Conservation (phyloP, 371 early-diverging fungal species). For the Mortierella sp. region DNA sequence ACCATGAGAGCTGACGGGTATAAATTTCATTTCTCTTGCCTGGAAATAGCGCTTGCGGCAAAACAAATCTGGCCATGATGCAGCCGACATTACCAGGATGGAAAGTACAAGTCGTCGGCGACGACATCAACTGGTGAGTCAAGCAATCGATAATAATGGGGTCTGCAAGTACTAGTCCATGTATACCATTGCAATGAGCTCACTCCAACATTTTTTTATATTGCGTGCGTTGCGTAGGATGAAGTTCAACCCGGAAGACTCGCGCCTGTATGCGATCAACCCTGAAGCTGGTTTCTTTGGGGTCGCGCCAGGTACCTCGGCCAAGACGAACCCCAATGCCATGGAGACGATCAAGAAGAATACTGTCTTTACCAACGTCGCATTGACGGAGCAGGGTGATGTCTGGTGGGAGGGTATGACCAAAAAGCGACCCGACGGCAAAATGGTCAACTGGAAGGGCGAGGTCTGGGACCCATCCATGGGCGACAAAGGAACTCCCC, state of each 20-base stretch:
- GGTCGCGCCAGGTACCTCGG: slow-evolving; percentile 64
- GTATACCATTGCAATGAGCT: too few relatives aligned
- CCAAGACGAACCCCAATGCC: slow-evolving; percentile 60
- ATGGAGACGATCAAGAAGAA: slow-evolving; percentile 57
- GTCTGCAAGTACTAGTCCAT: too few relatives aligned
- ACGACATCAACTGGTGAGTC: slow-evolving; percentile 60
- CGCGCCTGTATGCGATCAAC: slow-evolving; percentile 63
- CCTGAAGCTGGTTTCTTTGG: slow-evolving; percentile 66
- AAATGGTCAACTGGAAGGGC: slow-evolving; percentile 59
- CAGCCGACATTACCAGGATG: slow-evolving; percentile 61
- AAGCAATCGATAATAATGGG: too few relatives aligned
- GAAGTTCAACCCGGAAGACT: slow-evolving; percentile 58
- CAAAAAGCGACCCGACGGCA: slow-evolving; percentile 57
- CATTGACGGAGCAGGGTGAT: slow-evolving; percentile 59
- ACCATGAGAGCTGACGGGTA: neutral
- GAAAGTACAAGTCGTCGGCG: slow-evolving; percentile 61
- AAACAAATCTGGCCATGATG: slow-evolving; percentile 64
- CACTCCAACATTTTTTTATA: neutral
- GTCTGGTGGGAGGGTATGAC: slow-evolving; percentile 67
- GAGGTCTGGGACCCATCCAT: slow-evolving; percentile 55
- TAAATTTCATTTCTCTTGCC: neutral
- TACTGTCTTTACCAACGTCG: slow-evolving; percentile 62
- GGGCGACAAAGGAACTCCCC: slow-evolving; percentile 43
- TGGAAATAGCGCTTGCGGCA: slow-evolving; percentile 58
- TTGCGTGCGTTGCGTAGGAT: slow-evolving; percentile 33